Evolutionary conservation across 495 filamentous ascomycete genomes (phyloP), one percentile per base, ranked within the genome.

Genomic region (Clohesyomyces aquaticus): DNA sequence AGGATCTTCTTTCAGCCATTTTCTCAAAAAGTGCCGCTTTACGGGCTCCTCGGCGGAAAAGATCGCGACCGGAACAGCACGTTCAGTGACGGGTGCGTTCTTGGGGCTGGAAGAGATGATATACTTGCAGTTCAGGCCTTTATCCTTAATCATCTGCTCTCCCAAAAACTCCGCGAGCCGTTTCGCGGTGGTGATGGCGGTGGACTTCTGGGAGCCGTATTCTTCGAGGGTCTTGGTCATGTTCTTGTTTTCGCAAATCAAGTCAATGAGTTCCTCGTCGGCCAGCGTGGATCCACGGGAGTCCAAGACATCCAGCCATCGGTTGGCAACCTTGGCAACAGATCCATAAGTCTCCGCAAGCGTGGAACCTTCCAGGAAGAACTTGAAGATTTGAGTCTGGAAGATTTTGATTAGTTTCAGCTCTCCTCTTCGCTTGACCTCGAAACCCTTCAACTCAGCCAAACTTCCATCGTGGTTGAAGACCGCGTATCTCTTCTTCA

Each of bases 351-450:
- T 96, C 74, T 98, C 93, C 1, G 82, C 77, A 53, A 99, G 77
- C 1, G 90, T 95, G 23, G 80, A 81, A 1, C 94, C 94, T 73
- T 98, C 93, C 4, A 99, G 77, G 77, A 99, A 99, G 79, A 98
- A 98, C 72, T 94, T 96, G 85, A 99, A 99, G 71, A 99, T 96
- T 71, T 98, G 94, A 32, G 91, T 89, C 76, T 99, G 94, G 77
- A 99, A 99, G 69, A 96, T 99, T 76, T 99, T 99, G 83, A 99
- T 99, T 66, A 99, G 84, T 78, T 98, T 98, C 65, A 99, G 79
- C 78, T 99, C 94, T 79, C 94, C 94, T 86, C 94, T 84, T 70
- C 94, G 88, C 81, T 99, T 99, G 66, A 99, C 85, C 69, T 99
- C 94, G 68, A 99, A 99, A 10, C 94, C 94, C 74, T 99, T 99